phyloP scores from a whole-genome alignment of 2,329 filamentous ascomycete genomes.

The Fusarium tricinctum region DNA sequence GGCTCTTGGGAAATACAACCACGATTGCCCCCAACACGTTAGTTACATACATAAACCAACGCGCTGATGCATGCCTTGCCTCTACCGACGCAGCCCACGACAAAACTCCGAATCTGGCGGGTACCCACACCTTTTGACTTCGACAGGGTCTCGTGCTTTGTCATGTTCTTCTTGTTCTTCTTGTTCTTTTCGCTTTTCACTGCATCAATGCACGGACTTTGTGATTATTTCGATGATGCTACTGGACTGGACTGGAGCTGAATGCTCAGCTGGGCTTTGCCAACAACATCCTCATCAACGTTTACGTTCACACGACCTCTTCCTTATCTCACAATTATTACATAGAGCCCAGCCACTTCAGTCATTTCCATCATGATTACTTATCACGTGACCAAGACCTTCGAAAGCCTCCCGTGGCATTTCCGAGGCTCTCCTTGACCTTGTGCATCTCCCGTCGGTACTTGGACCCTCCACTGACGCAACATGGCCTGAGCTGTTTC shows the following conservation, averaged over 20 bases:
- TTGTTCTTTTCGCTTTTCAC: slow-evolving; percentile 22
- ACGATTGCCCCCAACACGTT: slow-evolving; percentile 1
- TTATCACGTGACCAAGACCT: slow-evolving; percentile 31
- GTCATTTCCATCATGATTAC: neutral
- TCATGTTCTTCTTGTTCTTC: slow-evolving; percentile 11
- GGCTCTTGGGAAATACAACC: slow-evolving; percentile 1
- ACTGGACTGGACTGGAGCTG: neutral
- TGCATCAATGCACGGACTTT: slow-evolving; percentile 40
- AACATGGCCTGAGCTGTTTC: slow-evolving; percentile 31
- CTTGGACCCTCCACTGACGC: slow-evolving; percentile 40
- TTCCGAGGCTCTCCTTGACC: slow-evolving; percentile 48
- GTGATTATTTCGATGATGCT: slow-evolving; percentile 28
- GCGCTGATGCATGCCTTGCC: slow-evolving; percentile 29
- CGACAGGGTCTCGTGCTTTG: slow-evolving; percentile 34
- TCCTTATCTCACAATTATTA: neutral
- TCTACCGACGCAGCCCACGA: slow-evolving; percentile 32
- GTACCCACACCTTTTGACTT: slow-evolving; percentile 43
- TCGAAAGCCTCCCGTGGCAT: slow-evolving; percentile 42
- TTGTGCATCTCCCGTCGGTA: slow-evolving; percentile 48
- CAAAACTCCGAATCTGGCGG: slow-evolving; percentile 42
- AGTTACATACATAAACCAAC: slow-evolving; percentile 12
- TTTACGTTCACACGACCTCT: neutral
- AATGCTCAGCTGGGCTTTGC: neutral
- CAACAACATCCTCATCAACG: neutral
- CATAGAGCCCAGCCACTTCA: neutral